Evolutionary conservation across 306 rosid species (phyloP).

Genomic region (Aeschynomene evenia): DNA sequence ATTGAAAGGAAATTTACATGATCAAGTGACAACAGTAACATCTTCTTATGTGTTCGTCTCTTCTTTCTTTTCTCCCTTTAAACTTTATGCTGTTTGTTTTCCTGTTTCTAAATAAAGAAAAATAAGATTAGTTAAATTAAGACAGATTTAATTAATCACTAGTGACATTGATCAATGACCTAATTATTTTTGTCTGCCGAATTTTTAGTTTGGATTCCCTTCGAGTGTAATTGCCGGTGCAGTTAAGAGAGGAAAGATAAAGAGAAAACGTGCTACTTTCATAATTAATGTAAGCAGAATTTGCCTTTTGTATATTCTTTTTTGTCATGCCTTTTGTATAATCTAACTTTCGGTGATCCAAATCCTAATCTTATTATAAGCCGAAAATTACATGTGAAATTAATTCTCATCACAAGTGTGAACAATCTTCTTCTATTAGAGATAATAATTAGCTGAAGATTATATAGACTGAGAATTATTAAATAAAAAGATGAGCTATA

Average conservation of each 20-base stretch:
- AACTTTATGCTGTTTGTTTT: not conserved
- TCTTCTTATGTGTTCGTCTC: not conserved
- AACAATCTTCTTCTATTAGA: too few relatives aligned
- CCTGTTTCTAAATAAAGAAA: not conserved
- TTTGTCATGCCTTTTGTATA: not conserved
- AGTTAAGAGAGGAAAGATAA: too few relatives aligned
- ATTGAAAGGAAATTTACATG: not conserved
- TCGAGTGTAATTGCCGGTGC: not conserved
- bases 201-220: not conserved
- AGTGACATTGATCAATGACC: not conserved
- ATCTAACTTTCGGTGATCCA: not conserved
- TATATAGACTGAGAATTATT: too few relatives aligned
- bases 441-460: too few relatives aligned
- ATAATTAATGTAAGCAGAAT: too few relatives aligned
- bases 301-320: not conserved
- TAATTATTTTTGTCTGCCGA: not conserved
- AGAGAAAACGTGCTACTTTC: too few relatives aligned
- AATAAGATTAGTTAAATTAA: not conserved
- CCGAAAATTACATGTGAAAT: not conserved
- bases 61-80: not conserved
- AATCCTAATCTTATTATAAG: not conserved
- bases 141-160: too few relatives aligned
- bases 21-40: not conserved
- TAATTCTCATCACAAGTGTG: not conserved
- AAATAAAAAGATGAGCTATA: too few relatives aligned